phyloP scores from a whole-genome alignment of 2,329 filamentous ascomycete genomes.

The Fusarium redolens region DNA sequence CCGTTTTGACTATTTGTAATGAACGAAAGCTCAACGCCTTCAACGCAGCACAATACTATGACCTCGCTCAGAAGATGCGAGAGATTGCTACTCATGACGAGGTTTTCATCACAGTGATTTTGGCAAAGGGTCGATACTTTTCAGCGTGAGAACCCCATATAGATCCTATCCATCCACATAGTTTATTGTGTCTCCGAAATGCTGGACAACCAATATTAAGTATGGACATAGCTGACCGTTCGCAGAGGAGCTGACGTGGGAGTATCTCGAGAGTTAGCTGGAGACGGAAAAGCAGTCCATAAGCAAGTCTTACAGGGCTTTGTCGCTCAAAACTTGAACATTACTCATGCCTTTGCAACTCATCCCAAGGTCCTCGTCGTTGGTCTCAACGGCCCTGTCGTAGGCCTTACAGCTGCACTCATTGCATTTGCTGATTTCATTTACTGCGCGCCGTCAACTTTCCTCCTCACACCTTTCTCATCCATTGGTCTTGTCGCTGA shows the following conservation, averaged over 20 bases:
- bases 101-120: slow-evolving; percentile 85
- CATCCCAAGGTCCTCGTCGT: slow-evolving; percentile 94
- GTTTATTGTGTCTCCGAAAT: neutral
- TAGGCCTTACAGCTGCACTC: slow-evolving; percentile 89
- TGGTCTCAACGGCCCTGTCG: slow-evolving; percentile 89
- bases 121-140: slow-evolving; percentile 85
- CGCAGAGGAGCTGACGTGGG: slow-evolving; percentile 82
- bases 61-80: slow-evolving; percentile 76
- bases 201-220: neutral
- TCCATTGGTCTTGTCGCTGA: slow-evolving; percentile 91
- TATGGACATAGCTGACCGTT: slow-evolving; percentile 3
- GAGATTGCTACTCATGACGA: slow-evolving; percentile 84
- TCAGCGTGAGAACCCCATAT: slow-evolving; percentile 76
- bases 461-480: slow-evolving; percentile 90
- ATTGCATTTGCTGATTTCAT: slow-evolving; percentile 90
- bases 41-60: slow-evolving; percentile 77
- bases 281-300: slow-evolving; percentile 53
- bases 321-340: slow-evolving; percentile 87
- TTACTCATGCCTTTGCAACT: slow-evolving; percentile 89
- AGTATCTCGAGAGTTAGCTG: slow-evolving; percentile 58
- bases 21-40: slow-evolving; percentile 90
- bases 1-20: slow-evolving; percentile 88
- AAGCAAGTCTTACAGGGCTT: slow-evolving; percentile 75
- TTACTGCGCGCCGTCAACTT: slow-evolving; percentile 84
- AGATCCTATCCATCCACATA: neutral